Percentiles rank a stretch among this genome's conserved stretches.
Conservation (phyloP, 257 asterid genomes). For the Craterostigma plantagineum region DNA sequence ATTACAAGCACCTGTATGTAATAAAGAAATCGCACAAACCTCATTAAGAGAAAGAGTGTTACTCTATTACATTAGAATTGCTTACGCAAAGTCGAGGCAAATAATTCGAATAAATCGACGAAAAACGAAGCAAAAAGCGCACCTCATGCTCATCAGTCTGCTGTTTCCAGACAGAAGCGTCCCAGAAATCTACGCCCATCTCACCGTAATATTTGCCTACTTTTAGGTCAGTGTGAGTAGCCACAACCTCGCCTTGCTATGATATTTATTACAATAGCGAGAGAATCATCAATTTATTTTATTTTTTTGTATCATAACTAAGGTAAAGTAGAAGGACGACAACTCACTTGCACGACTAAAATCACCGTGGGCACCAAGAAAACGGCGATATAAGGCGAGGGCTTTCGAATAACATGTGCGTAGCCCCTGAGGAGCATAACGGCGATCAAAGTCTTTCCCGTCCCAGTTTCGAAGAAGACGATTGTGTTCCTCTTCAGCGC, state of each 20-base stretch:
- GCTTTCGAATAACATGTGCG: constrained; percentile 39
- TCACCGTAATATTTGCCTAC: constrained; percentile 70
- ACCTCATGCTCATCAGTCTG: constrained; percentile 40
- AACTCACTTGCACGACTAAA: constrained; percentile 54
- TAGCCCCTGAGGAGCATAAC: constrained; percentile 69
- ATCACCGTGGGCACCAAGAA: constrained; percentile 79
- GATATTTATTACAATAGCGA: no score
- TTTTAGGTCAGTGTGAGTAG: constrained; percentile 43
- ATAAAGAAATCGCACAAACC: constrained; percentile 10
- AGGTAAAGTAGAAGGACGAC: not conserved
- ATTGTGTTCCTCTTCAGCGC: constrained; percentile 53
- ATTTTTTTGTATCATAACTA: no score
- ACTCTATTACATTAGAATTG: not conserved
- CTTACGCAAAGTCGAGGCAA: not conserved
- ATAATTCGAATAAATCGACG: constrained; percentile 1
- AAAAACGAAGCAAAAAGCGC: constrained; percentile 8
- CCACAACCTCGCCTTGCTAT: constrained; percentile 49
- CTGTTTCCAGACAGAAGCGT: constrained; percentile 35
- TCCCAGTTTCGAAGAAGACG: constrained; percentile 68
- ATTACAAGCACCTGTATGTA: constrained; percentile 88
- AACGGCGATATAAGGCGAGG: constrained; percentile 40
- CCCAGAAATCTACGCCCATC: constrained; percentile 66
- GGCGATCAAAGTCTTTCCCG: constrained; percentile 69
- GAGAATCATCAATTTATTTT: no score
- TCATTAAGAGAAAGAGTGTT: not conserved